Evolutionary conservation across 768 basidiomycete species (phyloP), one percentile per base, ranked within the genome.

Genomic region (Termitomyces sp.): DNA sequence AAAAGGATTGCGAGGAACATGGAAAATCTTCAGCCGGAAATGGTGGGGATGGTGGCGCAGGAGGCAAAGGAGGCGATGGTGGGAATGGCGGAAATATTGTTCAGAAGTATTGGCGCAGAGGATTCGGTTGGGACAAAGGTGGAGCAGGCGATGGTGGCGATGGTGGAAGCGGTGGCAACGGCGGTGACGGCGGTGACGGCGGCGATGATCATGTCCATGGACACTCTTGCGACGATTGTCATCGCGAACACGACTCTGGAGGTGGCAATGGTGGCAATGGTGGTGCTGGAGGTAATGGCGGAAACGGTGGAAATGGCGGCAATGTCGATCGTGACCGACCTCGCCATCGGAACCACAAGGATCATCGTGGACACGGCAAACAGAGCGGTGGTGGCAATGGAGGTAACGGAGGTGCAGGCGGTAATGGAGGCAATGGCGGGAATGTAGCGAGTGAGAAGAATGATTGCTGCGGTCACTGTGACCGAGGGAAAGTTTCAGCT

Each of bases 161-260:
- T 23, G 45, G 45, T 13, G 53, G 45, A 29, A 31, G 27, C 20
- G 53, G 48, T 36, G 48, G 48, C 12, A 27, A 58, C 12, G 57
- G 57, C 12, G 57, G 57, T 6, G 45, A 49, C 20, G 53, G 57
- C n/a, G 57, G 57, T 1, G 35, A 46, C 18, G 52, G 56, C 10
- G 56, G 56, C 2, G 44, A 51, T 1, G 50, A 33, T 18, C 35
- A 49, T 12, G 41, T 33, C 12, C 18, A 13, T 18, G 44, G 35
- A 18, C 33, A 18, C 4, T 27, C 31, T 23, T 33, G 47, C n/a
- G 53, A 48, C 12, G 23, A 40, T 32, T 40, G 31, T 13, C 33
- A 52, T 40, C 23, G 29, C 12, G 38, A 31, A 5, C 43, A 41
- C 15, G 32, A 42, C 18, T 45, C 43, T n/a, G 23, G 35, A 16